These are phyloP conservation scores for Botrytis porri DNA, from an alignment of 2,329 filamentous ascomycete species.

Conservation along the genomic window DNA sequence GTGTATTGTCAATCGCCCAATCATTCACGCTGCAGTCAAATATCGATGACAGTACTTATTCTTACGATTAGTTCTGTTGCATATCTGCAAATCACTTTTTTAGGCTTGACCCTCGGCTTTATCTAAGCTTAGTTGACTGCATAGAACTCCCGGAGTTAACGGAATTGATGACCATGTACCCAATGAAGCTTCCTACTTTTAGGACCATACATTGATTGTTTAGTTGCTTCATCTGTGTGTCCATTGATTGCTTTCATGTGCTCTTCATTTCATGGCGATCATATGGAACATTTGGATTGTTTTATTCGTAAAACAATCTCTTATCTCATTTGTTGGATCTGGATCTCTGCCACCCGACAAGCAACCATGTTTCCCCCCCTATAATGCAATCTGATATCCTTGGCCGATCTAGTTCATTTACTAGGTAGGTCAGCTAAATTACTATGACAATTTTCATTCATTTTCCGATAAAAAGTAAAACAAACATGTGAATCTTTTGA, in stretches of 20 bases:
- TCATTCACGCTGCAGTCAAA: background rate
- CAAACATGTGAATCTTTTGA: fast-evolving
- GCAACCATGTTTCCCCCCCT: background rate
- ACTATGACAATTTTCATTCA: background rate
- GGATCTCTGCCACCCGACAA: background rate
- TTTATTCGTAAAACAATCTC: too few relatives aligned
- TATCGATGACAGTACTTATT: too few relatives aligned
- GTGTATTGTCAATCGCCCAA: background rate
- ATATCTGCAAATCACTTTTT: background rate
- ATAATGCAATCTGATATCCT: background rate
- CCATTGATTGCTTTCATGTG: background rate
- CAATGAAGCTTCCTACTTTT: background rate
- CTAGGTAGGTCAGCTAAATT: background rate
- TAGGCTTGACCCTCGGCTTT: background rate
- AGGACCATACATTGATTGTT: background rate
- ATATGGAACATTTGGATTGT: too few relatives aligned
- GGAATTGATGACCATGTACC: background rate
- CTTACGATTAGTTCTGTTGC: background rate
- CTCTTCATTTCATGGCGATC: background rate
- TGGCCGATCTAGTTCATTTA: background rate
- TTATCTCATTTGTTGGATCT: too few relatives aligned
- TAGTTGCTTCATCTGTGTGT: background rate
- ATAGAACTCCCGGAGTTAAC: too few relatives aligned
- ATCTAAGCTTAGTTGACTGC: too few relatives aligned
- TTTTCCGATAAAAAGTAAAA: background rate